Evolutionary conservation across 2,329 filamentous ascomycete genomes (phyloP).

Genomic region (Elsinoe perseae): DNA sequence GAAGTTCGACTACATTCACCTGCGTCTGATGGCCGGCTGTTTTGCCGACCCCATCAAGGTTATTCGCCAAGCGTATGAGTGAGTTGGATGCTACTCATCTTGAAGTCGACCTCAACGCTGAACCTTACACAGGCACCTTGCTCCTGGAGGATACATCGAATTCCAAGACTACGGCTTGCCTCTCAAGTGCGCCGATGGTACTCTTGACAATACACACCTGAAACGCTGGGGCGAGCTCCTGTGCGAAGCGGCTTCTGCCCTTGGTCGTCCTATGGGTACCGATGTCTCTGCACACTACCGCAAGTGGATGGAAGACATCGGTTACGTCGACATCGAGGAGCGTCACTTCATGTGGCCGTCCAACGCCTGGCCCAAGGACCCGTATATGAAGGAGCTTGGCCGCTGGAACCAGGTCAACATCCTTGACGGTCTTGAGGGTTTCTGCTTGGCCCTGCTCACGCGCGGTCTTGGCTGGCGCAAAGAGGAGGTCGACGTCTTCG

Average conservation of each 20-base stretch:
- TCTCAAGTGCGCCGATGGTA: slow-evolving; percentile 33
- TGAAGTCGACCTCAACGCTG: slow-evolving; percentile 14
- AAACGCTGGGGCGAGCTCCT: slow-evolving; percentile 31
- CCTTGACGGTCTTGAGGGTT: slow-evolving; percentile 36
- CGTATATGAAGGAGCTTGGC: slow-evolving; percentile 44
- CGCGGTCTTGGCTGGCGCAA: slow-evolving; percentile 36
- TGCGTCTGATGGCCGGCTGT: slow-evolving; percentile 43
- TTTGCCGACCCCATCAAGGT: slow-evolving; percentile 49
- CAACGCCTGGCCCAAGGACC: slow-evolving; percentile 41
- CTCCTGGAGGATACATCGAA: slow-evolving; percentile 46
- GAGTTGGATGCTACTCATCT: slow-evolving; percentile 18
- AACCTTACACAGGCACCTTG: slow-evolving; percentile 32
- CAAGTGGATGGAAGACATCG: slow-evolving; percentile 33
- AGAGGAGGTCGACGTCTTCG: slow-evolving; percentile 39
- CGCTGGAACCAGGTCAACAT: slow-evolving; percentile 38
- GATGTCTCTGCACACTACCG: slow-evolving; percentile 35
- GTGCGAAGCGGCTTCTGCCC: slow-evolving; percentile 32
- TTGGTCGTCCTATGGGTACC: slow-evolving; percentile 36
- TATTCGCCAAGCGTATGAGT: slow-evolving; percentile 42
- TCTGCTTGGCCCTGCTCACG: slow-evolving; percentile 37
- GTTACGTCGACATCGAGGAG: slow-evolving; percentile 39
- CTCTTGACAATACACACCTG: slow-evolving; percentile 28
- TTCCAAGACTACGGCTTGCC: slow-evolving; percentile 42
- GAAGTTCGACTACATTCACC: slow-evolving; percentile 51
- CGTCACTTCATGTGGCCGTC: slow-evolving; percentile 36